Percentiles rank a stretch among this genome's conserved stretches.
These are phyloP conservation scores for Monosporascus sp. DNA, from an alignment of 2,329 filamentous ascomycete species.

Conservation along the genomic window DNA sequence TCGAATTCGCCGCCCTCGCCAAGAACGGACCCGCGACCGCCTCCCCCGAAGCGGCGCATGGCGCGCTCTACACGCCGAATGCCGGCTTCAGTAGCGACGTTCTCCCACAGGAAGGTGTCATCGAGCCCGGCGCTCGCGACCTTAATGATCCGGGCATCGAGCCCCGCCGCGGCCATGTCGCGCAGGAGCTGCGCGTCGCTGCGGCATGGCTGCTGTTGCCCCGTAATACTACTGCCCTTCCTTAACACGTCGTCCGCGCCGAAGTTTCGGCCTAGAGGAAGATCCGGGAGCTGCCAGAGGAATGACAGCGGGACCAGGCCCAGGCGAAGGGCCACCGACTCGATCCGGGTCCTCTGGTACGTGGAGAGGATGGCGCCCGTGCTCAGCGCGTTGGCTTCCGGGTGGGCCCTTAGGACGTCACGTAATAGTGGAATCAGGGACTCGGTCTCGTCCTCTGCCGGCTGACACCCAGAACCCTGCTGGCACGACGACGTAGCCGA, in stretches of 20 bases:
- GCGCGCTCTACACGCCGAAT: constrained; percentile 44
- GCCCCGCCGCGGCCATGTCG: constrained; percentile 73
- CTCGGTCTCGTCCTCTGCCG: constrained; percentile 72
- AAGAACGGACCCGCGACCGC: constrained; percentile 63
- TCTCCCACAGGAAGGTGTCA: constrained; percentile 72
- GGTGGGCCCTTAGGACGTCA: constrained; percentile 61
- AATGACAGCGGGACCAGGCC: constrained; percentile 77
- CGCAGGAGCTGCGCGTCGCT: constrained; percentile 58
- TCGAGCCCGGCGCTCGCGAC: constrained; percentile 87
- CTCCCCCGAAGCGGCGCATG: constrained; percentile 61
- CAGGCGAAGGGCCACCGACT: constrained; percentile 82
- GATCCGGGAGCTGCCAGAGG: constrained; percentile 82
- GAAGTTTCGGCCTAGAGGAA: constrained; percentile 44
- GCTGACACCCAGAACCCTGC: not conserved
- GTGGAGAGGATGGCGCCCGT: constrained; percentile 91
- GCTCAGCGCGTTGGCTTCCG: constrained; percentile 77
- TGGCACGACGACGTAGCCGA: no score
- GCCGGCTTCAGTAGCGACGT: constrained; percentile 58
- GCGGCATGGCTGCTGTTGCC: constrained; percentile 1
- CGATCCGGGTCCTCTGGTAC: constrained; percentile 93
- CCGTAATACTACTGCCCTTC: constrained; percentile 7
- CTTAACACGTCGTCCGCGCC: constrained; percentile 13
- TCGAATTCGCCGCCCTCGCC: constrained; percentile 97
- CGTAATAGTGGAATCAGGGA: constrained; percentile 72
- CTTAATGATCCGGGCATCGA: constrained; percentile 91